A percentile compares a stretch with the other conserved stretches of the same genome.
Conservation (phyloP, 169 alveolate genomes). For the Plasmodium yoelii region DNA sequence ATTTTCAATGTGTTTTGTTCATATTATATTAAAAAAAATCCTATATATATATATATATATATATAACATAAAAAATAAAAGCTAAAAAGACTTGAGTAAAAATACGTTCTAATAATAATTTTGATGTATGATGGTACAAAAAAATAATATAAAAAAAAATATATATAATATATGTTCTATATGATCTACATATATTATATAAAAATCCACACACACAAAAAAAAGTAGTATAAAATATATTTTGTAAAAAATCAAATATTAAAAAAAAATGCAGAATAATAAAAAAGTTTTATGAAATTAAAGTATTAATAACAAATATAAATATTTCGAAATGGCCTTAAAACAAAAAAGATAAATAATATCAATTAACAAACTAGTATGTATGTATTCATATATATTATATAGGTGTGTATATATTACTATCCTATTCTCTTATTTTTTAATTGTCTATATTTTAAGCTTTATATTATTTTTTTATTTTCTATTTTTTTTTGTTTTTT, state of each 20-base stretch:
- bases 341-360: neutral
- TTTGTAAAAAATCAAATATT: constrained; percentile 24
- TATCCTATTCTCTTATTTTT: no score
- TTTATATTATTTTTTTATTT: constrained; percentile 5
- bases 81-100: no score
- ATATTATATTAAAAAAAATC: no score
- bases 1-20: no score
- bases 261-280: constrained; percentile 1
- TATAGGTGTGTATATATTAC: neutral
- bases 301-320: neutral
- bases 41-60: no score
- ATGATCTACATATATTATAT: neutral
- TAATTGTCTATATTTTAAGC: no score
- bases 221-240: neutral
- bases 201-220: constrained; percentile 9
- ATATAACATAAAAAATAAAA: no score
- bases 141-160: neutral
- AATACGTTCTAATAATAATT: no score
- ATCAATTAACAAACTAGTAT: constrained; percentile 5
- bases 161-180: constrained; percentile 1
- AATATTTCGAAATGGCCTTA: neutral
- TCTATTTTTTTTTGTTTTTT: neutral
- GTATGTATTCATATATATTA: constrained; percentile 1
- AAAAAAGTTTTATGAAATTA: neutral
- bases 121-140: neutral